Conservation (phyloP, 352 stramenopile genomes). For the Pythium guiyangense region DNA sequence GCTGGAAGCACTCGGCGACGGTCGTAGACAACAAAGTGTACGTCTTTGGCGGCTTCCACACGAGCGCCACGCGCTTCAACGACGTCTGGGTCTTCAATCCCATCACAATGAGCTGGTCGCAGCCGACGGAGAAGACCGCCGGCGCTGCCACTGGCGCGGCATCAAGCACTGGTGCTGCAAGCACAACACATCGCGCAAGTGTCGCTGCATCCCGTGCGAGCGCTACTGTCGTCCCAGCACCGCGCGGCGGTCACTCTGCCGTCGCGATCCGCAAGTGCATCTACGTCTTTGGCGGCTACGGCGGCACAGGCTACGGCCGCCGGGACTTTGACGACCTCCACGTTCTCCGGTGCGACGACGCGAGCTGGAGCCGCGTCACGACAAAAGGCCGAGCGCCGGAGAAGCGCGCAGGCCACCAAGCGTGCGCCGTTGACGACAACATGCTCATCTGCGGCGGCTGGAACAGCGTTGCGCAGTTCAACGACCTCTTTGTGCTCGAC, state of each 20-base stretch:
- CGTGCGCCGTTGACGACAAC: constrained; percentile 83
- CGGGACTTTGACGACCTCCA: constrained; percentile 95
- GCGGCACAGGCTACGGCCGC: constrained; percentile 87
- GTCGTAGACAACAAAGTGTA: constrained; percentile 88
- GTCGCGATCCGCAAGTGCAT: constrained; percentile 80
- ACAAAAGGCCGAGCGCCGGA: constrained; percentile 86
- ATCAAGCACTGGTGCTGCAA: constrained; percentile 50
- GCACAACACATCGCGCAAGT: constrained; percentile 15
- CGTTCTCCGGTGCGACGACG: constrained; percentile 85
- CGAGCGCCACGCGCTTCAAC: constrained; percentile 86
- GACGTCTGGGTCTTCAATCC: constrained; percentile 97
- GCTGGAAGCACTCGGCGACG: constrained; percentile 91
- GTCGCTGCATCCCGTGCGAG: constrained; percentile 9
- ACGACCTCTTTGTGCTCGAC: constrained; percentile 94
- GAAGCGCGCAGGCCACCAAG: constrained; percentile 91
- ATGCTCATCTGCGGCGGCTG: constrained; percentile 95
- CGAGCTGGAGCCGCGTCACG: constrained; percentile 80
- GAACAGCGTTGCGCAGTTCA: constrained; percentile 94
- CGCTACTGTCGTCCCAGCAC: constrained; percentile 53
- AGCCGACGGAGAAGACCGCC: constrained; percentile 51
- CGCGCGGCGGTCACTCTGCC: constrained; percentile 88
- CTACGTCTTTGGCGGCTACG: constrained; percentile 95
- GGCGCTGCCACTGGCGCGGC: constrained; percentile 1
- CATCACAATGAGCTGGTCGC: constrained; percentile 90
- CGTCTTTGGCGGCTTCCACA: constrained; percentile 94